Percentiles rank a stretch among this genome's conserved stretches.
Conservation (phyloP, 176 grass and related monocot species). For the Saccharum officinarum region DNA sequence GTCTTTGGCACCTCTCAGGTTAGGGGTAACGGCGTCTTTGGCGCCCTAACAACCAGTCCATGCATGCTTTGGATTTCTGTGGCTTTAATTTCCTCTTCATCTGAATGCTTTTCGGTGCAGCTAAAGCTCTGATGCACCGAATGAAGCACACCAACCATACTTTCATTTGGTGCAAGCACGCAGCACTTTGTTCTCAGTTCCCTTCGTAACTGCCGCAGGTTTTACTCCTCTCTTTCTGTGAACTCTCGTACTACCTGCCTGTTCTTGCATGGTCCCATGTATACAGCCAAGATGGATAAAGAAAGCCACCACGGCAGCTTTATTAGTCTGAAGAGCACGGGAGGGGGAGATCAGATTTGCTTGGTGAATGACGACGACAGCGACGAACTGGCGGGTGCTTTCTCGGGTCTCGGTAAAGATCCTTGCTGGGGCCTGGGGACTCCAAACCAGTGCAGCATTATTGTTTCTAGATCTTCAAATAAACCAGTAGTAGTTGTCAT, state of each 20-base stretch:
- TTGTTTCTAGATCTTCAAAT: no score
- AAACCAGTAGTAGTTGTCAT: no score
- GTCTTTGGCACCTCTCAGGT: neutral
- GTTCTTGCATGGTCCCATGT: neutral
- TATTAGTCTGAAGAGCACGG: no score
- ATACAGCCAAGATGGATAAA: neutral
- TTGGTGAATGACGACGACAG: neutral
- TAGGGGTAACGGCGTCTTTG: neutral
- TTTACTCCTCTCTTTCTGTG: neutral
- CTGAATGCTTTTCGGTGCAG: neutral
- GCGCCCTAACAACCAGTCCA: neutral
- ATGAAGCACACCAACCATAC: no score
- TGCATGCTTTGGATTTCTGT: neutral
- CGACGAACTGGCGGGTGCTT: neutral
- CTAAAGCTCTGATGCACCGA: neutral
- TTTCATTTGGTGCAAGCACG: no score
- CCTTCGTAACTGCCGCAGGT: neutral
- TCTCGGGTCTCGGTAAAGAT: slow-evolving; percentile 21
- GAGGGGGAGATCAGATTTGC: neutral
- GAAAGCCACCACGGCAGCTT: neutral
- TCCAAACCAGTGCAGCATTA: no score
- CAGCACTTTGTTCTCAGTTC: no score
- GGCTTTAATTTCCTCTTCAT: neutral
- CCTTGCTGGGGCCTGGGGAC: no score
- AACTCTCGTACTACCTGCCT: neutral